Evolutionary conservation across 2,329 filamentous ascomycete genomes (phyloP), one percentile per base, ranked within the genome.

Genomic region (Pseudogymnoascus sp.): DNA sequence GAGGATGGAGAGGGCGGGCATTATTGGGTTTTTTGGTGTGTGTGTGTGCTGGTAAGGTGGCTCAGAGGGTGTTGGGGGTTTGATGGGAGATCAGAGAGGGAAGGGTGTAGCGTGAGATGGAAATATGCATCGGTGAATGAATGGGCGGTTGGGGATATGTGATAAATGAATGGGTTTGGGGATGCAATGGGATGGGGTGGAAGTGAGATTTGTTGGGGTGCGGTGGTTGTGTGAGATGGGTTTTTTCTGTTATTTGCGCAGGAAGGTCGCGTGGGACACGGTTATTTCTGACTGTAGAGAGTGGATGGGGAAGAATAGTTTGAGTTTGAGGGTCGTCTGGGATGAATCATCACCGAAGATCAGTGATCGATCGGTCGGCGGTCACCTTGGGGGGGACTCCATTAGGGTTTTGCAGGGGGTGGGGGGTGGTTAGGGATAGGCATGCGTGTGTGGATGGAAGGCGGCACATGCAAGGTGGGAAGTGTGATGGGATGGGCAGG

Each of bases 1-100:
- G 63, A 85, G 73, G 68, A 88, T 80, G 5, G 85, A 86, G 41
- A 84, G 73, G 7, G 10, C 51, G 7, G 51, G 23, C 51, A 28
- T 57, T 31, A 28, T 57, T 57, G 51, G 23, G 16, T 13, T 28
- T 51, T 21, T 6, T 51, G 21, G 0, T 13, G 21, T n/a, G 23
- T 16, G 2, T 31, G 4, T 3, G 2, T 3, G 6, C 6, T 2
- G 31, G 5, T 31, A 4, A 4, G 45, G 11, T 31, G 19, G 31
- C 25, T 57, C 31, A 36, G 16, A 2, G 31, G 16, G 23, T n/a
- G 51, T 57, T 19, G 6, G 51, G 51, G 5, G 13, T 28, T 28
- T 57, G 39, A 10, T 43, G 16, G 8, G 39, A 43, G 39, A 16
- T 43, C 16, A 43, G 16, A 43, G 39, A n/a, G 19, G 16, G 16